These are phyloP conservation scores for Magnaporthiopsis rhizophila DNA, from an alignment of 2,329 filamentous ascomycete genomes.

Conservation along the genomic window DNA sequence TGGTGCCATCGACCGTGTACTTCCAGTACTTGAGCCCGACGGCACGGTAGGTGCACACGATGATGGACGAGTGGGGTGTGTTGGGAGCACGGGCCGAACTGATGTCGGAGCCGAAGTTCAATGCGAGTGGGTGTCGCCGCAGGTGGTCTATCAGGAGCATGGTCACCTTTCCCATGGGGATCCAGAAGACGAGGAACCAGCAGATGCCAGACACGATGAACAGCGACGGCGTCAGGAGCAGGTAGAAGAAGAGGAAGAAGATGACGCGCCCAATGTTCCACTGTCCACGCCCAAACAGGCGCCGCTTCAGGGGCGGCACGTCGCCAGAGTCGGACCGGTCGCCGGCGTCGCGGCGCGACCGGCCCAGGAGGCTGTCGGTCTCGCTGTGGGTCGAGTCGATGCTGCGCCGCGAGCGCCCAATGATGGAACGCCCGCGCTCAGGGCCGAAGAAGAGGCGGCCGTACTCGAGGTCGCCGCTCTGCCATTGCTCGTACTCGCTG, in stretches of 20 bases:
- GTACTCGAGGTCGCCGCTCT: conserved; percentile 93
- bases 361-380: conserved; percentile 79
- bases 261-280: conserved; percentile 93
- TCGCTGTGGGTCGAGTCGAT: conserved; percentile 79
- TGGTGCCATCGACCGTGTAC: conserved; percentile 96
- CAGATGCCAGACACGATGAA: conserved; percentile 81
- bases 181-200: conserved; percentile 96
- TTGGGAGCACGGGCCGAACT: conserved; percentile 63
- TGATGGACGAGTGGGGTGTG: conserved; percentile 71
- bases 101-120: conserved; percentile 86
- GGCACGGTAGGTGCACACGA: conserved; percentile 94
- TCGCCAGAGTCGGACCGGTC: conserved; percentile 25
- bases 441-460: conserved; percentile 95
- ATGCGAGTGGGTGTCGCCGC: conserved; percentile 80
- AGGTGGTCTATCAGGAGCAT: conserved; percentile 85
- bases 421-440: conserved; percentile 64
- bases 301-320: conserved; percentile 56
- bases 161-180: conserved; percentile 96
- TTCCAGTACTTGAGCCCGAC: conserved; percentile 97
- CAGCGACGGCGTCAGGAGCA: conserved; percentile 76
- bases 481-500: conserved; percentile 98
- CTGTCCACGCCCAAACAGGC: conserved; percentile 88
- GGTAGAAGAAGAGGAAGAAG: conserved; percentile 96
- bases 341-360: conserved; percentile 40
- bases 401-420: conserved; percentile 80